phyloP scores from a whole-genome alignment of 306 rosid genomes.

The Malus sieversii region DNA sequence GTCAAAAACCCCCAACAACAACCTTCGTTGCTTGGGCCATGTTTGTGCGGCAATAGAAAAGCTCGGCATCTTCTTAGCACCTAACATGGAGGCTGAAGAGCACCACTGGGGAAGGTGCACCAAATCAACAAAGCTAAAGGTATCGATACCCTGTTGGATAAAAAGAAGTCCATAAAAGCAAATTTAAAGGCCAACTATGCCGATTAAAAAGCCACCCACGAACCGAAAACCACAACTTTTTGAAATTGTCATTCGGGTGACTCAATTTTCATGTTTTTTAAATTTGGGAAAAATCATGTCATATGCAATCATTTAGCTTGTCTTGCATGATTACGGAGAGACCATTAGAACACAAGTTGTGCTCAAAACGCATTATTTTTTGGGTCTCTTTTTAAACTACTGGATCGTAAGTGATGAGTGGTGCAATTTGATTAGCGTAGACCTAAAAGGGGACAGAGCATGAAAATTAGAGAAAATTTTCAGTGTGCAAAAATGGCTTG shows the following conservation, averaged over 20 bases:
- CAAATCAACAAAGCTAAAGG: not conserved
- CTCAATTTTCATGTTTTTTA: not conserved
- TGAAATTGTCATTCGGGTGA: not conserved
- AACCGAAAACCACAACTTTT: not conserved
- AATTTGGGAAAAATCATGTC: not conserved
- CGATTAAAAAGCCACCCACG: not conserved
- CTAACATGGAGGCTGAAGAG: not conserved
- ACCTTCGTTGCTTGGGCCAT: not conserved
- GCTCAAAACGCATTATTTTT: not conserved
- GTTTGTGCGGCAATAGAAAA: not conserved
- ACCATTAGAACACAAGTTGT: not conserved
- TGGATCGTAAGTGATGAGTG: not conserved
- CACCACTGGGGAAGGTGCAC: not conserved
- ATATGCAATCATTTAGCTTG: not conserved
- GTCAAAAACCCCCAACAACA: not conserved
- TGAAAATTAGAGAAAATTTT: too few relatives aligned
- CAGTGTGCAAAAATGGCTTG: too few relatives aligned
- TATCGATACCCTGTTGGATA: not conserved
- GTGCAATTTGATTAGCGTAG: not conserved
- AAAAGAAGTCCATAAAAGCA: not conserved
- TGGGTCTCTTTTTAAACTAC: not conserved
- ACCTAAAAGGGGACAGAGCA: not conserved
- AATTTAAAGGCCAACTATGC: not conserved
- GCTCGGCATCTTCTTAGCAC: not conserved
- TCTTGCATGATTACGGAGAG: constrained; percentile 6